Evolutionary conservation across 108 stramenopile species (phyloP).

Genomic region (Epithemia pelagica): DNA sequence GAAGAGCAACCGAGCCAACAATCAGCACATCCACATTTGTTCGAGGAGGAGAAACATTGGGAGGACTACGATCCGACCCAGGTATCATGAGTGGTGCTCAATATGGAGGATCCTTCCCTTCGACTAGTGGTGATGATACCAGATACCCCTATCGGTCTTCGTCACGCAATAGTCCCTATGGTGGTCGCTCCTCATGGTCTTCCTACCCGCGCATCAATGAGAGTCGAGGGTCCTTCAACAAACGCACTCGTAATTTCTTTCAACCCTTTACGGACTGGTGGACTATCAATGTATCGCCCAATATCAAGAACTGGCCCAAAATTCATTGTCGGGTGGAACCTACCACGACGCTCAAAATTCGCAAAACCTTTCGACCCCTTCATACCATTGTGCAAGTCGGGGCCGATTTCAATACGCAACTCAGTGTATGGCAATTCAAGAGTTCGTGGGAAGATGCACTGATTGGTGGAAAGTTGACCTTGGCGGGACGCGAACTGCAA

Average conservation of each 20-base stretch:
- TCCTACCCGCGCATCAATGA: neutral
- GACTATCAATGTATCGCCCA: conserved; percentile 29
- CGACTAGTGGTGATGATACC: neutral
- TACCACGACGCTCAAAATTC: conserved; percentile 49
- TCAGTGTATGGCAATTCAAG: conserved; percentile 70
- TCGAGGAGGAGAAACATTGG: too few relatives aligned
- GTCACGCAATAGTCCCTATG: neutral
- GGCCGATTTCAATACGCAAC: conserved; percentile 63
- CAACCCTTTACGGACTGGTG: conserved; percentile 37
- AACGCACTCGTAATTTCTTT: conserved; percentile 7
- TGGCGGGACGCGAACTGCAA: conserved; percentile 49
- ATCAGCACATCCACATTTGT: too few relatives aligned
- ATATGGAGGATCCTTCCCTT: neutral
- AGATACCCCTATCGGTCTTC: neutral
- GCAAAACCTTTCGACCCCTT: conserved; percentile 53
- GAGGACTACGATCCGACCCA: too few relatives aligned
- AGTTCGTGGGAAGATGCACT: conserved; percentile 61
- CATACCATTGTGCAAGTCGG: conserved; percentile 55
- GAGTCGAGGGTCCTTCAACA: neutral
- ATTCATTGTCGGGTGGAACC: conserved; percentile 55
- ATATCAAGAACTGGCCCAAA: conserved; percentile 36
- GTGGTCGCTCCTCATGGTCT: neutral
- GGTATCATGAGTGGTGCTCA: too few relatives aligned
- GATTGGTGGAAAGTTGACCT: conserved; percentile 58
- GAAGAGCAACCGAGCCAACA: too few relatives aligned